A percentile compares a stretch with the other conserved stretches of the same genome.
phyloP scores from a whole-genome alignment of 805 yeast genomes.

The Saccharomycopsis sp. region DNA sequence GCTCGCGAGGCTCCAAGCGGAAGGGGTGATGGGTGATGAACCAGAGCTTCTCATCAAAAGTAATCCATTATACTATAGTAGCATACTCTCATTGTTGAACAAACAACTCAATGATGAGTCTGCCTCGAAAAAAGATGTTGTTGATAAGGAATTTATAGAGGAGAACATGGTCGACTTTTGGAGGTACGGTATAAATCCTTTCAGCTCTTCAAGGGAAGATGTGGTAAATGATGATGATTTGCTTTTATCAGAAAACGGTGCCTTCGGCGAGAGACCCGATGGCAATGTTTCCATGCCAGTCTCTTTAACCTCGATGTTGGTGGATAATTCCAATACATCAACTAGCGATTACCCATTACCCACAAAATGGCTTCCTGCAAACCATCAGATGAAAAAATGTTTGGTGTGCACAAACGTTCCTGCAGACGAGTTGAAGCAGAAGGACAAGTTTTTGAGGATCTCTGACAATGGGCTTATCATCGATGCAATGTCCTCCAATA shows the following conservation, averaged over 20 bases:
- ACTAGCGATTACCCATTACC: constrained; percentile 11
- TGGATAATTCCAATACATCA: not conserved
- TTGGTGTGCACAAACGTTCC: not conserved
- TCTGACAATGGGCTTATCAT: constrained; percentile 9
- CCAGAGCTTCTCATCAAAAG: constrained; percentile 1
- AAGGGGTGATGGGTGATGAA: constrained; percentile 9
- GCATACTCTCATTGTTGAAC: not conserved
- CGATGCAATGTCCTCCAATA: constrained; percentile 8
- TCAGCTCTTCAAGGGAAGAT: no score
- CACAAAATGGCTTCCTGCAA: constrained; percentile 14
- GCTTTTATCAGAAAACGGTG: not conserved
- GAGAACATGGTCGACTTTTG: not conserved
- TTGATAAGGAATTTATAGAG: not conserved
- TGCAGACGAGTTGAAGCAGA: not conserved
- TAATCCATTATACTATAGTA: constrained; percentile 1
- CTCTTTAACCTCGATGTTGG: constrained; percentile 1
- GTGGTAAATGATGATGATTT: constrained; percentile 9
- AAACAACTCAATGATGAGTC: no score
- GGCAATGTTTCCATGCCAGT: not conserved
- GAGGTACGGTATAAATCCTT: no score
- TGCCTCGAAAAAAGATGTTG: not conserved
- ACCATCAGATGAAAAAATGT: constrained; percentile 7
- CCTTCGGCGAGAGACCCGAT: not conserved
- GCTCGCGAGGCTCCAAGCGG: constrained; percentile 5
- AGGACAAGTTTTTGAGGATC: constrained; percentile 6